Conservation (phyloP, 192 early-diverging fungal genomes). For the Diversispora eburnea region DNA sequence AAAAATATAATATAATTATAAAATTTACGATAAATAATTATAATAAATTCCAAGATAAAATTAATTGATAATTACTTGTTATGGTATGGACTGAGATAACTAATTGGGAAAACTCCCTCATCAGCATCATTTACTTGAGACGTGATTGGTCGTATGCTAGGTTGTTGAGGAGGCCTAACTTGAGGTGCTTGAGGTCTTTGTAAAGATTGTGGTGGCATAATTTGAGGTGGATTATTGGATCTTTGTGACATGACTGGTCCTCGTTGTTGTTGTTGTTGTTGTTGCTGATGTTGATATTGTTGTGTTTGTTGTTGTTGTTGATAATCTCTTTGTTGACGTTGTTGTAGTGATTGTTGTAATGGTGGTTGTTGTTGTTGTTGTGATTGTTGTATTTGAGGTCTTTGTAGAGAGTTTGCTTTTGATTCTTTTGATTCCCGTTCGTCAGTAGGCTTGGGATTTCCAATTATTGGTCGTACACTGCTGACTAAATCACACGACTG, state of each 20-base stretch:
- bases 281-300: not conserved
- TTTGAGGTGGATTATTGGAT: too few species aligned
- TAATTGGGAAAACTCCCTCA: slow-evolving; percentile 54
- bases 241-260: too few species aligned
- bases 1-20: not conserved
- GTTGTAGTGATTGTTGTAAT: not conserved
- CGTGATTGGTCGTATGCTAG: not conserved
- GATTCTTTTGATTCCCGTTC: not conserved
- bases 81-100: slow-evolving; percentile 81
- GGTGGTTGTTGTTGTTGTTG: not conserved
- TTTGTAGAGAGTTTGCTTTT: too few species aligned
- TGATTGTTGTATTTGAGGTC: not conserved
- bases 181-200: not conserved
- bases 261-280: too few species aligned
- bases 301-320: not conserved
- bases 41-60: not conserved
- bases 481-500: not conserved
- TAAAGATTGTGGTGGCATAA: not conserved
- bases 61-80: slow-evolving; percentile 54
- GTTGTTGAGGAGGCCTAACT: not conserved
- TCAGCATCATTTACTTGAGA: not conserved
- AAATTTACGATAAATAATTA: too few species aligned
- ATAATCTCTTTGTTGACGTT: not conserved
- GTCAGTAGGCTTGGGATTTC: not conserved
- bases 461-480: not conserved